Conservation (phyloP, 495 filamentous ascomycete genomes). For the Lophiostoma macrostomum region DNA sequence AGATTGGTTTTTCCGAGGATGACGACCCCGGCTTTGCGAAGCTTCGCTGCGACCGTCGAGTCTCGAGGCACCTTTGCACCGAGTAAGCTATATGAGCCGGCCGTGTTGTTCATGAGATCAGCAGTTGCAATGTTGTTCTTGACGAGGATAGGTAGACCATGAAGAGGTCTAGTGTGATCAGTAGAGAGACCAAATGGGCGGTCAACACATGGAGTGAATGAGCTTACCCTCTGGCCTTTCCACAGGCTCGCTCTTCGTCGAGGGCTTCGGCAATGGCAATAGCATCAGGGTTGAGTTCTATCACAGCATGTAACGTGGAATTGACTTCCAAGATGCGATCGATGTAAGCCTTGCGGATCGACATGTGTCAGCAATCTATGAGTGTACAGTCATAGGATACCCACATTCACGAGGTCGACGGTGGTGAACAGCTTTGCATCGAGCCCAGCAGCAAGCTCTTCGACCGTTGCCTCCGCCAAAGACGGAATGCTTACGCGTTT, state of each 20-base stretch:
- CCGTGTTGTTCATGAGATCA: constrained; percentile 68
- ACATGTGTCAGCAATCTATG: constrained; percentile 9
- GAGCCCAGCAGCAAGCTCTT: constrained; percentile 53
- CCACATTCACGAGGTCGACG: constrained; percentile 55
- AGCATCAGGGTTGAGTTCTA: constrained; percentile 59
- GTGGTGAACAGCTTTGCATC: constrained; percentile 53
- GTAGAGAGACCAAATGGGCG: too few relatives aligned
- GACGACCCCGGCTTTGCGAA: constrained; percentile 44
- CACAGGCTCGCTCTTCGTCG: constrained; percentile 51
- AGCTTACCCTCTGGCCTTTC: constrained; percentile 44
- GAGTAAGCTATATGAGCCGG: constrained; percentile 56
- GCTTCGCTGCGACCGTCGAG: constrained; percentile 40
- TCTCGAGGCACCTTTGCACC: constrained; percentile 35
- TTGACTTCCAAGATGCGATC: constrained; percentile 55
- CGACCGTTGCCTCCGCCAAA: constrained; percentile 51
- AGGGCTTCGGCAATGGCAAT: constrained; percentile 49
- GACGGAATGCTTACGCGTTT: constrained; percentile 28
- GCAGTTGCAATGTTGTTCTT: constrained; percentile 71
- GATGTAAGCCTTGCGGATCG: constrained; percentile 46
- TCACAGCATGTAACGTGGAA: constrained; percentile 48
- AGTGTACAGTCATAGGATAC: neutral
- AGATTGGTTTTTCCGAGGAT: constrained; percentile 54
- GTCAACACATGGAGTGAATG: neutral
- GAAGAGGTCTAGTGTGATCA: constrained; percentile 47
- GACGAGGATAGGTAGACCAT: constrained; percentile 66